Evolutionary conservation across 2,329 filamentous ascomycete genomes (phyloP), one percentile per base, ranked within the genome.

Genomic region (Fulvia fulva): DNA sequence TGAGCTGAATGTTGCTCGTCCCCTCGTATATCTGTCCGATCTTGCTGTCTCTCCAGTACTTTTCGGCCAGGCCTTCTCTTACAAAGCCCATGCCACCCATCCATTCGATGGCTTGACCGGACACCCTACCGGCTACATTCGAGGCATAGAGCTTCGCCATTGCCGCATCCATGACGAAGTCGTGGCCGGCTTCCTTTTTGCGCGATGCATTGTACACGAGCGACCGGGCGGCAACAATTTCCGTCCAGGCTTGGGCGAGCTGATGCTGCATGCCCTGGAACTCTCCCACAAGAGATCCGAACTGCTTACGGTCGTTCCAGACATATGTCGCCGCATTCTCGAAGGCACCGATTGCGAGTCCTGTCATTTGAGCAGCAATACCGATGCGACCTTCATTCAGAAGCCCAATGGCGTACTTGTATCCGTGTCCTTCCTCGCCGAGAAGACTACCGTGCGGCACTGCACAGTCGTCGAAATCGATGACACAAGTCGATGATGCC

Each of bases 251-350:
- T 78, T 99, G 94, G 1, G 94, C 94, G 63, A 99, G 88, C 80
- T 99, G 94, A 80, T 97, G 92, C 79, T 97, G 93, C 94, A 99
- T 97, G 70, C 91, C 92, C 78, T 99, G 94, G 83, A 99, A 99
- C 74, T 95, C 90, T 70, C 94, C 94, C 60, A 99, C 87, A 55
- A 96, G 84, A 72, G 90, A 83, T 66, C 94, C 93, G 73, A 99
- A 99, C 79, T 99, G 94, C 80, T 90, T 91, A 70, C 94, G 89
- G 80, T 99, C 94, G 77, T 97, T 97, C 91, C 91, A 99, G 65
- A 91, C 91, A 77, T 99, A 97, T 63, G 83, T 83, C 60, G 89
- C 93, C 26, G 94, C 94, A 72, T 97, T 97, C 75, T 97, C 92
- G 79, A 90, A 99, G 16, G 94, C 90, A 47, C 94, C 94, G 23